Evolutionary conservation across 148 eudicot genomes (phyloP), one percentile per base, ranked within the genome.

Genomic region (Cornus florida): DNA sequence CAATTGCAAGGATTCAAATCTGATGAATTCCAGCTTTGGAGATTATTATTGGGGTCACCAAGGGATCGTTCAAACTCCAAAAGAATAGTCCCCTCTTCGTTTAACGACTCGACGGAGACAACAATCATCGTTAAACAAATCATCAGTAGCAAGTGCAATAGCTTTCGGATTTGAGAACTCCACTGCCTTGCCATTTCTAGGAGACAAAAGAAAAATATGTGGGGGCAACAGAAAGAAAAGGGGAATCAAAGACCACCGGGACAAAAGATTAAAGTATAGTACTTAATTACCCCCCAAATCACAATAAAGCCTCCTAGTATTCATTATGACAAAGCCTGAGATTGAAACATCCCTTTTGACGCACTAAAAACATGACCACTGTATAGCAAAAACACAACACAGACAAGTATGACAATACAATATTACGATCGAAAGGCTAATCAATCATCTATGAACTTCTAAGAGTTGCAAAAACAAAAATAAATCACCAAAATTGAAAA

Each of bases 1-100:
- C 91, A 89, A 31, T 83, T 81, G 83, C 91, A 89, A 7, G 89
- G 91, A 81, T 67, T 81, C 33, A 75, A 83, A 76, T 86, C 80
- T 3, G 39, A 74, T 24, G 81, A 39, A 24, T 83, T 85, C 91
- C 91, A 89, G 80, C 72, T 86, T 74, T 83, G 71, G 13, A 89
- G 89, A 81, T 83, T 86, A 33, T 74, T 73, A 69, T 56, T 67
- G 35, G 88, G 84, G 57, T 89, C 91, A 53, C 14, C 67, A 50
- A 89, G 83, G 53, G 83, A 83, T 1, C 50, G 81, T 65, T 89
- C 81, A 83, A 89, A 86, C 81, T 85, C 88, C 85, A 89, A 79
- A 72, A 89, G 91, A 64, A 89, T 74, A 60, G 23, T 66, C 57
- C 89, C 89, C 73, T 89, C 91, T 77, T 84, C 80, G 76, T 83